Evolutionary conservation across 129 eudicot genomes (phyloP), one percentile per base, ranked within the genome.

Genomic region (Artemisia tridentata): DNA sequence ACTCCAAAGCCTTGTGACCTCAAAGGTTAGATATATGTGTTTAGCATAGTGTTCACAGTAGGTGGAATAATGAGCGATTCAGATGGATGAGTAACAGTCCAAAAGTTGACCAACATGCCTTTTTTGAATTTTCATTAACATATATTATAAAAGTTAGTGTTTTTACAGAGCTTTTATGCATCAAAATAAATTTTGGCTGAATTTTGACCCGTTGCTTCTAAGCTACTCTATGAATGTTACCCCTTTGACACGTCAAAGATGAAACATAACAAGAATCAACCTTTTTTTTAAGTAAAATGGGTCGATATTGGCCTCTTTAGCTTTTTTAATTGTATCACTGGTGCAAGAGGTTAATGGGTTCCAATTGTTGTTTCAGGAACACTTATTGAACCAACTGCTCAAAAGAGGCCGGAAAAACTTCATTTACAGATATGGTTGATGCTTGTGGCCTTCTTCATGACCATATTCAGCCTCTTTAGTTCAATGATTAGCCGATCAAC

Each of bases 401-500:
- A 57, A 63, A 88, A 81, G 78, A 72, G 82, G 60, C 84, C 82
- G 12, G 91, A 83, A 73, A 88, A 82, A 81, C 52, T 81, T 23
- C 80, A 60, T 71, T 81, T 75, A 62, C 66, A 70, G 69, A 45
- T 86, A 59, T 59, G 86, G 79, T 71, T 88, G 63, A 74, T 80
- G 85, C 79, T 93, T 48, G 79, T 87, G 88, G 72, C 88, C 66
- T 81, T 88, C 72, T 78, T 86, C 82, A 83, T 86, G 89, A 83
- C 91, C 50, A 68, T 92, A 45, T 57, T 77, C 73, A 59, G 83
- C 34, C 29, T 77, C 58, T 66, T 88, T 74, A 81, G 74, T 68
- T 72, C 95, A 69, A 59, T 79, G 66, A 69, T 78, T 68, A 63
- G 73, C 27, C 91, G 75, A 72, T 73, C 81, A 51, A 69, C 83